Evolutionary conservation across 495 filamentous ascomycete species (phyloP).

Genomic region (Elaphomyces granulatus): DNA sequence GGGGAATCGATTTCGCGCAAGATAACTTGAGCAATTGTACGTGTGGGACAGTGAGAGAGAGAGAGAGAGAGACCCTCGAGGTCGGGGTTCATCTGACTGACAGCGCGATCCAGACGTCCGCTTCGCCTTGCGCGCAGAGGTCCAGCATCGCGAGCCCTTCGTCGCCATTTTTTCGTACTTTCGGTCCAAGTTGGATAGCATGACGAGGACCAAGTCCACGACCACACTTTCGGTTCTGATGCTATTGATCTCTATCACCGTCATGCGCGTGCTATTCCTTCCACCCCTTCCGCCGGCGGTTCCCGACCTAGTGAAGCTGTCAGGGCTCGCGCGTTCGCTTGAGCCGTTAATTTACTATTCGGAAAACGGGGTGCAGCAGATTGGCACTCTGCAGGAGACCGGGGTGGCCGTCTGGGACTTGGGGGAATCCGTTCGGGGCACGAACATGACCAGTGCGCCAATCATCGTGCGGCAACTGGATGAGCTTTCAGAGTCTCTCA

Average conservation of each 20-base stretch:
- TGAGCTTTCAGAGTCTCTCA: constrained; percentile 66
- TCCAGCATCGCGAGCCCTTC: constrained; percentile 75
- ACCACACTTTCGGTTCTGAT: constrained; percentile 45
- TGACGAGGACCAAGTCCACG: constrained; percentile 41
- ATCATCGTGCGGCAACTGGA: constrained; percentile 76
- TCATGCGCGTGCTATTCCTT: constrained; percentile 50
- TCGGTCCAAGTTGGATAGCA: constrained; percentile 36
- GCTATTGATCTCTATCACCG: constrained; percentile 40
- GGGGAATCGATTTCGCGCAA: constrained; percentile 21
- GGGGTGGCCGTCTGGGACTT: constrained; percentile 87
- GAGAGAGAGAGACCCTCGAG: no score
- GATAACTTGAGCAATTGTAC: constrained; percentile 43
- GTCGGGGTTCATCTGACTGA: no score
- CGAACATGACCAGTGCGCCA: constrained; percentile 77
- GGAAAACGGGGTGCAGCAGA: constrained; percentile 71
- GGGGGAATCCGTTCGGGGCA: constrained; percentile 70
- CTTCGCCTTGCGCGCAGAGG: constrained; percentile 71
- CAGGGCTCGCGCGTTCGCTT: constrained; percentile 72
- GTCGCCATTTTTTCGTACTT: constrained; percentile 55
- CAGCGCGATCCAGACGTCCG: constrained; percentile 38
- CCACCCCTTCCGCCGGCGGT: constrained; percentile 52
- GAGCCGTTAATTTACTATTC: constrained; percentile 88
- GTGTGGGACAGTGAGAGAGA: no score
- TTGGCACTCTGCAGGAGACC: constrained; percentile 73
- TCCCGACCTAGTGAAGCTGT: constrained; percentile 81